Evolutionary conservation across 441 rosid species (phyloP), one percentile per base, ranked within the genome.

Genomic region (Pelargonium fulgidum): DNA sequence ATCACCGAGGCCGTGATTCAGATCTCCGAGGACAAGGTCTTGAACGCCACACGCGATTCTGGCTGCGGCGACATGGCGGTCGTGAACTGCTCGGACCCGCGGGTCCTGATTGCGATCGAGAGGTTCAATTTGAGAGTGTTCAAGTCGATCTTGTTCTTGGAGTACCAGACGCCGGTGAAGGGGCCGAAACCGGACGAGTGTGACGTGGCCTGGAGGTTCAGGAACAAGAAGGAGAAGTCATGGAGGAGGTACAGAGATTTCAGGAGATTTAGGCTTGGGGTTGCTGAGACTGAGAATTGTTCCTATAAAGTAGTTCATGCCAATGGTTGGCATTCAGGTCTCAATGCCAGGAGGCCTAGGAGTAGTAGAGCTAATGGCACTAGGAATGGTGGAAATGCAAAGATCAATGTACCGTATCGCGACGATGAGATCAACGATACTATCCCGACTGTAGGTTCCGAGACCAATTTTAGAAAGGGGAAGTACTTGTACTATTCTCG

Each of bases 171-270:
- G 65, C 96, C 96, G 0, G 92, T 89, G 26, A 87, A 77, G 52
- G 99, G 96, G 16, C 85, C 92, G 13, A 89, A 77, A 2, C 72
- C 82, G 0, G 84, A 84, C 75, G 96, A 91, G 69, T 93, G 99
- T 64, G 99, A 93, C 75, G 95, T 89, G 64, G 84, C 87, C 20
- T 91, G 97, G 97, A 89, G 85, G 67, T 91, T 93, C 73, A 84
- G 98, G 83, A 93, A 93, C 79, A 91, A 85, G 79, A 93, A 86
- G 74, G 98, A 93, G 77, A 93, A 84, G 71, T 93, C 98, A 0
- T 93, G 98, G 98, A 88, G 98, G 83, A 88, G 75, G 74, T 93
- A 93, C n/a, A 86, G 95, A 79, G 98, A 93, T 82, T 93, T 89
- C 70, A 81, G 98, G 76, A 88, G 97, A 89, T 91, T 89, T 75